Base-by-base conservation (phyloP, 75 land plant species). In the Picea sitchensis region DNA sequence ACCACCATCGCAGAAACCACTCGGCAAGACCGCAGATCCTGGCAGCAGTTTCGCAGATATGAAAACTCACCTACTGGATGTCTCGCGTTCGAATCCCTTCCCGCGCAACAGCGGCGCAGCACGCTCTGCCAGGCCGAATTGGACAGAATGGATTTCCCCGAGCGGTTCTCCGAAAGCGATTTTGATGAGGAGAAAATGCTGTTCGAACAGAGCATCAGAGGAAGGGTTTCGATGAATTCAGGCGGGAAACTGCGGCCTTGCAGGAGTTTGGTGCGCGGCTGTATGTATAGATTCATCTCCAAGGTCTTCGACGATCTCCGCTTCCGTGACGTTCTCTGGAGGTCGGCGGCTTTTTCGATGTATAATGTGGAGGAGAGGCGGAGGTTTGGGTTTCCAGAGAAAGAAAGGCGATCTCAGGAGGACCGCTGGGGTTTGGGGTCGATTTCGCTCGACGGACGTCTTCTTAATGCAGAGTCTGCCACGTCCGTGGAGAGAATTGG, bases 381-480 rank as follows among this genome's bases (percentile, higher is more conserved):
- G 56, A 51, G 56, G 56, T 51, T 51, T 51, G 34, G 3, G 14
- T 23, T 64, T 12, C 20, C 23, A 20, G 23, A 71, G 18, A 71
- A 51, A 7, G 26, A 71, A 71, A 44, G 12, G 21, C 73, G 54
- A 21, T n/a, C 9, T 41, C 7, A 38, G 7, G 71, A 67, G 15
- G 44, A 34, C 20, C 3, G 34, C 51, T 31, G 26, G 23, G 38
- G 61, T 44, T 65, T 89, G 20, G 86, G 86, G 1, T 86, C 80
- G 90, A 76, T 93, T 59, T 84, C 90, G 1, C 85, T 93, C 31
- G 87, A 90, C 65, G 95, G 94, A 14, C 82, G 94, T 54, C 75
- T 93, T 23, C 81, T 91, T 68, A 81, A 87, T 58, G 96, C 89
- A 1, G 89, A 86, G 51, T 82, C 88, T n/a, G 89, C 85, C 41